Evolutionary conservation across 352 stramenopile species (phyloP).

Genomic region (Pythium phragmiticola): DNA sequence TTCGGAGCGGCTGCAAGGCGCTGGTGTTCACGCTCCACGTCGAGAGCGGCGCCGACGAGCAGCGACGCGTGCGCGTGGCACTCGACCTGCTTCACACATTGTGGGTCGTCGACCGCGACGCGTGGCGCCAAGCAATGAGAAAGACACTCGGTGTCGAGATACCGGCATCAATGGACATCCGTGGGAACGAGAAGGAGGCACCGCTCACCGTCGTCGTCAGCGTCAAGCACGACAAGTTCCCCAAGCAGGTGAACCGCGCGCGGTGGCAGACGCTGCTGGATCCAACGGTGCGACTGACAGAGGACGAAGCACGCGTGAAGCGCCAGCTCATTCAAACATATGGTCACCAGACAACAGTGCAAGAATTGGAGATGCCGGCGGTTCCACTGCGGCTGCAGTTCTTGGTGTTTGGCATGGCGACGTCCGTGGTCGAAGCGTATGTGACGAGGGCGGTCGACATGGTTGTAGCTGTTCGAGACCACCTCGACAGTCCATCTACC

Average conservation of each 20-base stretch:
- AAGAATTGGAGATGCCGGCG: neutral
- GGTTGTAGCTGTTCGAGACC: neutral
- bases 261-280: constrained; percentile 18
- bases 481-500: neutral
- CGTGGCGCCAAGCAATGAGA: constrained; percentile 4
- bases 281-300: neutral
- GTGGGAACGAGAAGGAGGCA: neutral
- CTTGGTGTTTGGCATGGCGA: constrained; percentile 21
- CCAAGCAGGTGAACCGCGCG: constrained; percentile 6
- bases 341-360: neutral
- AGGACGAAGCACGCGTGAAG: neutral
- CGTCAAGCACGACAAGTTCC: constrained; percentile 25
- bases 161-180: constrained; percentile 1
- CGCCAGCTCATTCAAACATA: neutral
- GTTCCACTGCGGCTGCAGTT: constrained; percentile 21
- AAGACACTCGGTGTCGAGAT: neutral
- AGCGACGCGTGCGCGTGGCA: constrained; percentile 2
- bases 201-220: constrained; percentile 10
- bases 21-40: constrained; percentile 15
- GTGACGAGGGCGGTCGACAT: constrained; percentile 13
- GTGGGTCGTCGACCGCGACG: constrained; percentile 12
- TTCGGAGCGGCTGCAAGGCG: constrained; percentile 11
- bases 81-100: constrained; percentile 19
- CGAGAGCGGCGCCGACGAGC: constrained; percentile 8
- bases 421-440: constrained; percentile 3